Evolutionary conservation across 2,329 filamentous ascomycete genomes (phyloP), one percentile per base, ranked within the genome.

Genomic region (Claviceps sp.): DNA sequence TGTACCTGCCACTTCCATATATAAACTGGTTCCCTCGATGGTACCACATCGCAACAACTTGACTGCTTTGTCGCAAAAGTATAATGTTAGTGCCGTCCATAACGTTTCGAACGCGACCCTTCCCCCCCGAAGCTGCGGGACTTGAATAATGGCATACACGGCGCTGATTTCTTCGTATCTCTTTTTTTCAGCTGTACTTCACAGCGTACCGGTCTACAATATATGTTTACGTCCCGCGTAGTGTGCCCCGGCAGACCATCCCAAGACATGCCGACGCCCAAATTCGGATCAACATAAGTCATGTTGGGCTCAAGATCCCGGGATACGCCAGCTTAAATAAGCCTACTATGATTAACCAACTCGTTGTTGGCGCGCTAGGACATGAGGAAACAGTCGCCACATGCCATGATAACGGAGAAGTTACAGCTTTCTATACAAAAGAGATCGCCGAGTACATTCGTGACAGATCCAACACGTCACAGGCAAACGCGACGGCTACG

Each of bases 371-470:
- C 16, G 76, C 85, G 46, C 67, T 91, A 13, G 87, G 87, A 0
- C 68, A 74, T 5, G 71, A 85, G 49, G 87, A 93, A 64, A 76
- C 89, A 34, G 58, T 91, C 5, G 64, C 88, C 4, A 68, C 82
- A 44, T 77, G 73, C 38, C 87, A 79, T 52, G 87, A 91, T 58
- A 85, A 88, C 54, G 87, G 87, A 6, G 87, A 91, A 61, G 77
- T 89, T 2, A 70, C 80, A 46, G 84, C 78, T 5, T 90, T 86
- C 64, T 81, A 85, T 60, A 83, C 80, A 0, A 73, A 74, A 47
- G 68, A 66, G 6, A 72, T 81, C 51, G 68, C 65, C 36, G 67
- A 71, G 13, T 71, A 68, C 39, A 65, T 83, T 40, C 64, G 68
- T 8, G 46, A 44, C 49, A 52, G 50, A 6, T 46, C 52, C 43